Base-by-base conservation (phyloP, 2,329 filamentous ascomycete species). In the Aspergillus cejpii region DNA sequence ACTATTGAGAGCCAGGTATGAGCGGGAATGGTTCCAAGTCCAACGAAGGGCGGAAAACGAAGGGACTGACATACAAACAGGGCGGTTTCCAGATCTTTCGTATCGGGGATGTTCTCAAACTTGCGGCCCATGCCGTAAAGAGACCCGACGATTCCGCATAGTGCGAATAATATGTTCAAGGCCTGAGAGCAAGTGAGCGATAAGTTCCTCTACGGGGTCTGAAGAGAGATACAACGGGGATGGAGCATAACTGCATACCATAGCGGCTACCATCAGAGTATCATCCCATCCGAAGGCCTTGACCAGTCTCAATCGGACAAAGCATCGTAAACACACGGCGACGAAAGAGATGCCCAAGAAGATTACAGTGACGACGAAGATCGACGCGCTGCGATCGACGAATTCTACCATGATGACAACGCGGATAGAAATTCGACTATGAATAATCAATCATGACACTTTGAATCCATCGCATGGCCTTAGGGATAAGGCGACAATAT, bases 251-350 rank as follows among this genome's bases (percentile, higher is more conserved):
- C 23, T 12, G 42, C 54, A 50, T 61, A 67, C 63, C 62, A 65
- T 61, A 14, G 63, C 62, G 43, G 58, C 54, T 10, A 67, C 56
- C 63, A 67, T 67, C 15, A 67, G 42, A 7, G 49, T 49, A 56
- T 68, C 65, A 61, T 68, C 65, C 57, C 62, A 64, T 15, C 65
- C 65, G 51, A 68, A 67, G 21, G 60, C 60, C 44, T 57, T 62
- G 37, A 66, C 60, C 11, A 68, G 37, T 27, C 45, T 55, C 24
- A 66, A 27, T 11, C 65, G 59, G 28, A 66, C 63, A 49, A 67
- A 67, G 43, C 62, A 64, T 62, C 64, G 59, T 36, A 66, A 48
- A 36, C 58, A 57, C 7, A 66, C 62, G 1, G 62, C 46, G 39
- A 63, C 51, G 27, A 64, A 61, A 1, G 63, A 64, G 23, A 66